These are phyloP conservation scores for Penicillium cataractarum DNA, from an alignment of 495 filamentous ascomycete species.

Conservation along the genomic window DNA sequence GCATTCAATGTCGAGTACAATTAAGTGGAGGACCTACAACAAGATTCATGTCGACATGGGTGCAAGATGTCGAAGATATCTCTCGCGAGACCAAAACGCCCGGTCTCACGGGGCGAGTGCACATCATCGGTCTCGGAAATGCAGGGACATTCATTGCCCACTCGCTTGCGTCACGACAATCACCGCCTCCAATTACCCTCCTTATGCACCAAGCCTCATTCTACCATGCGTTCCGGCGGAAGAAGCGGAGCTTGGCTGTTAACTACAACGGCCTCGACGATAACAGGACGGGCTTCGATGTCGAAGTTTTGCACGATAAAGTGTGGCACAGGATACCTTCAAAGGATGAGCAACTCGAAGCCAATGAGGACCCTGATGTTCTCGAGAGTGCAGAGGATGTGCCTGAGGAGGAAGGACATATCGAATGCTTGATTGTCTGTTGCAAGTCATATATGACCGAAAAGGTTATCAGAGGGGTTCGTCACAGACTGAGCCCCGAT, in stretches of 20 bases:
- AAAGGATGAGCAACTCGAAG: conserved; percentile 30
- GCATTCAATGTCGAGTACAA: conserved; percentile 12
- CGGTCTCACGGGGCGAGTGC: conserved; percentile 51
- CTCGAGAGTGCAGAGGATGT: conserved; percentile 11
- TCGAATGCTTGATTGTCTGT: conserved; percentile 78
- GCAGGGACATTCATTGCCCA: conserved; percentile 64
- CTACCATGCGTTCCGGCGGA: conserved; percentile 30
- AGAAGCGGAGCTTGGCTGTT: conserved; percentile 37
- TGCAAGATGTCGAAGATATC: conserved; percentile 33
- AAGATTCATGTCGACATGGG: conserved; percentile 38
- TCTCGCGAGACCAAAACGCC: conserved; percentile 25
- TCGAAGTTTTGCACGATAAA: conserved; percentile 31
- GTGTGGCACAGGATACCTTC: conserved; percentile 38
- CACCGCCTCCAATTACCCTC: conserved; percentile 63
- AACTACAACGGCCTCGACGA: conserved; percentile 45
- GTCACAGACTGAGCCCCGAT: conserved; percentile 65
- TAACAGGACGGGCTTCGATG: conserved; percentile 46
- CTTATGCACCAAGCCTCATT: conserved; percentile 48
- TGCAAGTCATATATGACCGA: conserved; percentile 61
- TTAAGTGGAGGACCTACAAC: conserved; percentile 1
- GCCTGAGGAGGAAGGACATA: conserved; percentile 42
- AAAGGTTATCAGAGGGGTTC: conserved; percentile 58
- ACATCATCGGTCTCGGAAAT: conserved; percentile 63
- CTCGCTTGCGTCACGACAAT: conserved; percentile 55
- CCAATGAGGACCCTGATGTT: conserved; percentile 10